Evolutionary conservation across 169 alveolate genomes (phyloP), one percentile per base, ranked within the genome.

Genomic region (Plasmodium vinckei): DNA sequence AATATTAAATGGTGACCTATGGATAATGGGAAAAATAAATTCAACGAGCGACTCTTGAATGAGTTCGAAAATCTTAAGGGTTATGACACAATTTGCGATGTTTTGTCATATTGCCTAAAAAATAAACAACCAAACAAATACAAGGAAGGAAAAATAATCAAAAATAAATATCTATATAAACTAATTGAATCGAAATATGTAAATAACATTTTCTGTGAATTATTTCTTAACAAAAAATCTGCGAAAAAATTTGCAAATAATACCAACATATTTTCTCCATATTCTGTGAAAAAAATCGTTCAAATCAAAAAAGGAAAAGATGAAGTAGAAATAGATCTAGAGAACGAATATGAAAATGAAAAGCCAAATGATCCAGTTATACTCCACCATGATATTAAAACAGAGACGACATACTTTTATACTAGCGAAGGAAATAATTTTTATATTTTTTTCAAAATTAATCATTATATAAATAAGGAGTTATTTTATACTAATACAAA

Each of bases 361-460:
- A 33, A 33, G 3, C 42, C 42, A 33, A 33, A 33, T 33, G 7
- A 33, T 4, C 42, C 42, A 33, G 42, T 33, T 33, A 3, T 33
- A 33, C 42, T 33, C 7, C 5, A 33, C 42, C 42, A 33, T 3
- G 9, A 19, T 56, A 64, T 51, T 1, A 51, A 49, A 17, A 27
- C 57, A 21, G 47, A 77, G 15, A 23, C 53, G 23, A 33, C 59
- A 19, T 44, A 63, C 54, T 75, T 19, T 63, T 56, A 63, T 33
- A 49, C 57, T 49, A 63, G 15, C 15, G 27, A 44, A 17, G 68
- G 33, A 1, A 77, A 77, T 25, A 57, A 64, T 64, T 77, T 77
- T 77, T 77, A 17, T 77, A 77, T 77, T 42, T 77, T 77, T 56
- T 21, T 49, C 21, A 77, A 77, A 49, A 77, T 64, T 64, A 77